phyloP scores from a whole-genome alignment of 148 eudicot species.

The Silene conica region DNA sequence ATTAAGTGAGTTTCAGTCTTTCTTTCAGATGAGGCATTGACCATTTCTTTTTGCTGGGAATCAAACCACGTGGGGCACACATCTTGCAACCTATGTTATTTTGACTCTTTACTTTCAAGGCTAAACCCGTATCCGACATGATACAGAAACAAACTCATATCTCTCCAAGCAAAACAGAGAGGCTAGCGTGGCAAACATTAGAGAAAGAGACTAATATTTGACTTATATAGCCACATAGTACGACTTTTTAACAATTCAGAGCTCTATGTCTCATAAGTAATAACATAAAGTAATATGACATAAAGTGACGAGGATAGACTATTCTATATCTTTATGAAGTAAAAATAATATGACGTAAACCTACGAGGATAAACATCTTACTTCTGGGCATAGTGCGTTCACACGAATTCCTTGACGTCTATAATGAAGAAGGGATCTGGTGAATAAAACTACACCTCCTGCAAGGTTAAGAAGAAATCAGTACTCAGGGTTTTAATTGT shows the following conservation, averaged over 20 bases:
- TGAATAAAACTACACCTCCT: conserved; percentile 88
- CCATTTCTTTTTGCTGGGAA: not conserved
- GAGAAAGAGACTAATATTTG: not conserved
- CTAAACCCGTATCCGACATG: not conserved
- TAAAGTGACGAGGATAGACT: conserved; percentile 12
- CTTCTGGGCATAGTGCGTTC: conserved; percentile 96
- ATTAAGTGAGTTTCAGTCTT: not conserved
- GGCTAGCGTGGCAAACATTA: not conserved
- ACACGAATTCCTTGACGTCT: conserved; percentile 78
- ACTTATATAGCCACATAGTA: not conserved
- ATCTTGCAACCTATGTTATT: conserved; percentile 5
- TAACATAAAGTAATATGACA: not conserved
- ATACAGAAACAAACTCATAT: not conserved
- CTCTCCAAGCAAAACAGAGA: not conserved
- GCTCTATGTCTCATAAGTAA: not conserved
- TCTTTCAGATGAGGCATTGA: not conserved
- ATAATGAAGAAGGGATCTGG: conserved; percentile 66
- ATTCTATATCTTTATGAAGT: no score
- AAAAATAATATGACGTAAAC: not conserved
- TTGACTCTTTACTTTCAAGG: not conserved
- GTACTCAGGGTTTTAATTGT: not conserved
- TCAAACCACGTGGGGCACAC: not conserved
- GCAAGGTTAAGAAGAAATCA: conserved; percentile 15
- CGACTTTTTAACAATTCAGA: not conserved
- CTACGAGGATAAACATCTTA: conserved; percentile 28